Percentiles rank a stretch among this genome's conserved stretches.
Evolutionary conservation across 1,284 basidiomycete species (phyloP).

Genomic region (Melampsora americana): DNA sequence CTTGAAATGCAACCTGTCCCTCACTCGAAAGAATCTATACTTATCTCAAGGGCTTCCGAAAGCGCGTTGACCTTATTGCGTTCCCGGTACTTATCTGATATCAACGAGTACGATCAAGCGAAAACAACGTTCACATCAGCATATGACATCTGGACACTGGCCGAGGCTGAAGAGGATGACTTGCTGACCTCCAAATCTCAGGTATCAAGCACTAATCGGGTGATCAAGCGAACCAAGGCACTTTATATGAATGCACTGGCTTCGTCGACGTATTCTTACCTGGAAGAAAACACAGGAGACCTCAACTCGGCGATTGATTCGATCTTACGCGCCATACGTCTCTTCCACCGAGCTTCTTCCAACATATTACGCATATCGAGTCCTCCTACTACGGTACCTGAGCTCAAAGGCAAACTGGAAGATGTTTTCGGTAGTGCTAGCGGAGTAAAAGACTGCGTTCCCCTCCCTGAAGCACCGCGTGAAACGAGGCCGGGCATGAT

Average conservation of each 20-base stretch:
- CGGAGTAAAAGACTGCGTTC: slow-evolving; percentile 33
- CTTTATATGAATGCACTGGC: slow-evolving; percentile 30
- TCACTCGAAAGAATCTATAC: slow-evolving; percentile 15
- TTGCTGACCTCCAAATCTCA: slow-evolving; percentile 8
- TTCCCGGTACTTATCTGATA: slow-evolving; percentile 35
- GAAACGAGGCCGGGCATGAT: slow-evolving; percentile 17
- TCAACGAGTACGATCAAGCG: slow-evolving; percentile 16
- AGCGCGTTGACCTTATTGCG: slow-evolving; percentile 34
- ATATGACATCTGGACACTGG: slow-evolving; percentile 30
- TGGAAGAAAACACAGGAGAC: slow-evolving; percentile 37
- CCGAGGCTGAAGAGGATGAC: slow-evolving; percentile 30
- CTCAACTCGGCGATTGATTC: slow-evolving; percentile 37
- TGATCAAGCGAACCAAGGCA: slow-evolving; percentile 28
- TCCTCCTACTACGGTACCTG: neutral
- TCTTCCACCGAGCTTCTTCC: slow-evolving; percentile 38
- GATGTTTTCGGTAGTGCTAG: slow-evolving; percentile 34
- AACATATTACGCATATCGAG: slow-evolving; percentile 37
- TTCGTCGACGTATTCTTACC: slow-evolving; percentile 38
- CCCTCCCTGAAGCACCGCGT: slow-evolving; percentile 35
- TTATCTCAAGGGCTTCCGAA: slow-evolving; percentile 13
- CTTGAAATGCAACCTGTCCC: slow-evolving; percentile 27
- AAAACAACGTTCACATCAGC: slow-evolving; percentile 24
- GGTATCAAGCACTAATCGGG: slow-evolving; percentile 20
- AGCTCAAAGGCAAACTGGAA: slow-evolving; percentile 3
- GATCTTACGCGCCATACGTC: slow-evolving; percentile 25